Evolutionary conservation across 257 asterid species (phyloP).

Genomic region (Plantago ovata): DNA sequence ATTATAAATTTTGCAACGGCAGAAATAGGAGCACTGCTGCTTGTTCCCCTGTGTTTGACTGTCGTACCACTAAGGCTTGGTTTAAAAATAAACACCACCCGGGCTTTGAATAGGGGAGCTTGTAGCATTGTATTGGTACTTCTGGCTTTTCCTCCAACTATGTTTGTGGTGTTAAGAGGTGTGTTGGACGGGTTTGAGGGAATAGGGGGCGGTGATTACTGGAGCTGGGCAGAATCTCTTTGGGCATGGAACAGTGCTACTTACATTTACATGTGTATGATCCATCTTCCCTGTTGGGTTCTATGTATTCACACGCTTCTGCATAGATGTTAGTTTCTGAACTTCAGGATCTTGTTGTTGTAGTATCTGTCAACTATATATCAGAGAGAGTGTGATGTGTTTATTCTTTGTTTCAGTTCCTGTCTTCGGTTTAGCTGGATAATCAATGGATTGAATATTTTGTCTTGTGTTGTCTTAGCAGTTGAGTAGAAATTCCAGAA

Average conservation of each 20-base stretch:
- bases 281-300: slow-evolving; percentile 96
- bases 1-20: slow-evolving; percentile 91
- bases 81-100: slow-evolving; percentile 23
- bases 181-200: slow-evolving; percentile 46
- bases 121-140: slow-evolving; percentile 40
- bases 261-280: slow-evolving; percentile 65
- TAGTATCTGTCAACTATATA: slow-evolving; percentile 24
- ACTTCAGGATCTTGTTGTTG: slow-evolving; percentile 4
- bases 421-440: background rate
- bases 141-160: slow-evolving; percentile 59
- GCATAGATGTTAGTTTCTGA: slow-evolving; percentile 36
- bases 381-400: background rate
- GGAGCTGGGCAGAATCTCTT: slow-evolving; percentile 82
- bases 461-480: background rate
- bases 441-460: too few species aligned
- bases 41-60: slow-evolving; percentile 83
- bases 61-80: slow-evolving; percentile 52
- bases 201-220: slow-evolving; percentile 57
- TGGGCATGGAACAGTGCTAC: slow-evolving; percentile 97
- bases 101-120: slow-evolving; percentile 34
- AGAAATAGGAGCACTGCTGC: slow-evolving; percentile 75
- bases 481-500: too few species aligned
- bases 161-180: slow-evolving; percentile 49
- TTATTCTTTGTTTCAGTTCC: slow-evolving; percentile 10
- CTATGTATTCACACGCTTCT: slow-evolving; percentile 54